These are phyloP conservation scores for Achaetomium macrosporum DNA, from an alignment of 2,329 filamentous ascomycete genomes.

Conservation along the genomic window DNA sequence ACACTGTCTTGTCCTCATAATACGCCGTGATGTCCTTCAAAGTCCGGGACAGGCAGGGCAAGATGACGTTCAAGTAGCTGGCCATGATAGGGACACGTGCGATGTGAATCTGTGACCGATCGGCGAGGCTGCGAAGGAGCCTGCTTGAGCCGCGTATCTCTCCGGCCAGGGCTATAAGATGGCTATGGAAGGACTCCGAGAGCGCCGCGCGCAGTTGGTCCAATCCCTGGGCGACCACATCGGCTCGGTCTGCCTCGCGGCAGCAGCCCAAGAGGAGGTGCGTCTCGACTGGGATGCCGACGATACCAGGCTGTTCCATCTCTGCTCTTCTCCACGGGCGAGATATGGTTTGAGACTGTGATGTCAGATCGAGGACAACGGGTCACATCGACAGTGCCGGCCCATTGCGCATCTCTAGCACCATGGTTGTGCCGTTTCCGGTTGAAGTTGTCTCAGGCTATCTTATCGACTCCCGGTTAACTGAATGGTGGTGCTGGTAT, in stretches of 20 bases:
- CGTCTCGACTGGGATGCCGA: constrained; percentile 19
- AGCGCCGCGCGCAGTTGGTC: constrained; percentile 44
- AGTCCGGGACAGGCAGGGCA: constrained; percentile 50
- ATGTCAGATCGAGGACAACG: background rate
- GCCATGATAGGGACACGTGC: constrained; percentile 45
- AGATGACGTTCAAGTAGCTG: constrained; percentile 50
- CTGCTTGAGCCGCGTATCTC: constrained; percentile 41
- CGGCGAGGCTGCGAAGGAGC: constrained; percentile 49
- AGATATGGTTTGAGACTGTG: background rate
- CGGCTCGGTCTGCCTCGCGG: constrained; percentile 48
- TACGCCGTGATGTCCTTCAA: constrained; percentile 47
- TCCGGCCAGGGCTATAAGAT: constrained; percentile 43
- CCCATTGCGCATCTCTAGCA: constrained; percentile 14
- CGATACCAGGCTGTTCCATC: constrained; percentile 16
- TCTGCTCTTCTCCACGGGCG: background rate
- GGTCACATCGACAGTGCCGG: constrained; percentile 6
- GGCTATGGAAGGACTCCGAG: constrained; percentile 38
- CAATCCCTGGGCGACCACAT: constrained; percentile 42
- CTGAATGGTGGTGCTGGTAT: no score
- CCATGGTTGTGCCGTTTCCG: constrained; percentile 10
- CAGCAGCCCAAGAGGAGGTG: constrained; percentile 48
- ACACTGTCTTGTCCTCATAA: constrained; percentile 45
- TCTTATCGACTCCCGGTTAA: no score
- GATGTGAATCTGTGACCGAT: constrained; percentile 47
- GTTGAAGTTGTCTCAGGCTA: background rate